These are phyloP conservation scores for Lachancea waltii DNA, from an alignment of 805 yeast genomes.

Conservation along the genomic window DNA sequence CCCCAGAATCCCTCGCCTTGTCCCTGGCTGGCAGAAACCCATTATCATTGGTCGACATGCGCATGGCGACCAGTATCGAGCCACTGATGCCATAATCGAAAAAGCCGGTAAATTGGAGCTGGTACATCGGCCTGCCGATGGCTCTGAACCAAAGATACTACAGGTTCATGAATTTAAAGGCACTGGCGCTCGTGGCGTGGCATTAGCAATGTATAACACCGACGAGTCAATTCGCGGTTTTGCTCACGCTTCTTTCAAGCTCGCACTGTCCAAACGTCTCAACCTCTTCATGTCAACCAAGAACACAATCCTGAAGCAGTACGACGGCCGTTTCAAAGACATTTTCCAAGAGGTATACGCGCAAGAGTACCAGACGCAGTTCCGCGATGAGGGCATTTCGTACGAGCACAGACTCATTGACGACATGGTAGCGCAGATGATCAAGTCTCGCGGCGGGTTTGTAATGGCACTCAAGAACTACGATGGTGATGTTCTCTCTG, in stretches of 20 bases:
- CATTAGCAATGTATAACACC: conserved; percentile 77
- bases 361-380: conserved; percentile 45
- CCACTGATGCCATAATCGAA: conserved; percentile 64
- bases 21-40: conserved; percentile 77
- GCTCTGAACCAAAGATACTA: conserved; percentile 38
- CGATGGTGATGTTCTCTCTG: conserved; percentile 83
- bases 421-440: conserved; percentile 87
- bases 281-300: conserved; percentile 68
- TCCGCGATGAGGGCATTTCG: conserved; percentile 56
- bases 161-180: conserved; percentile 54
- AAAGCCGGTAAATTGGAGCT: conserved; percentile 57
- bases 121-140: conserved; percentile 58
- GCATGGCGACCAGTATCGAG: conserved; percentile 78
- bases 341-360: conserved; percentile 66
- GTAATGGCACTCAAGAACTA: conserved; percentile 77
- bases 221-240: conserved; percentile 71
- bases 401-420: conserved; percentile 80
- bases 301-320: conserved; percentile 74
- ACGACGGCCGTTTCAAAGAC: conserved; percentile 79
- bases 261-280: conserved; percentile 58
- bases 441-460: conserved; percentile 77
- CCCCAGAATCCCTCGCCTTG: conserved; percentile 67
- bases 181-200: conserved; percentile 67
- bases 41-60: conserved; percentile 85
- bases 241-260: conserved; percentile 73